Percentiles rank a stretch among this genome's conserved stretches.
These are phyloP conservation scores for Actinomortierella wolfii DNA, from an alignment of 371 early-diverging fungal genomes.

Conservation along the genomic window DNA sequence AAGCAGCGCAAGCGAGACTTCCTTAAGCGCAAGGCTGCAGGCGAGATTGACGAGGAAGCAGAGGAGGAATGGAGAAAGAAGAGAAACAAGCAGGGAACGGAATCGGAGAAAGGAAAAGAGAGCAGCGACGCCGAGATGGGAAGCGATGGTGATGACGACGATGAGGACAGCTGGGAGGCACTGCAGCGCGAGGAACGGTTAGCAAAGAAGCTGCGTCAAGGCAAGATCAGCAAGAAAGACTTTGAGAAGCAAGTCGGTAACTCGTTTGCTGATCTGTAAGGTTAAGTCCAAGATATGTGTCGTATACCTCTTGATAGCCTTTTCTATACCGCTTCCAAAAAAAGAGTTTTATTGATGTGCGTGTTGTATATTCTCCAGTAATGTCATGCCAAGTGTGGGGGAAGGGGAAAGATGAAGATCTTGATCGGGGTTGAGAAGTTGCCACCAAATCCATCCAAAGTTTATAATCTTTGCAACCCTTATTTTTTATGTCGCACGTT, in stretches of 20 bases:
- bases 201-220: constrained; percentile 59
- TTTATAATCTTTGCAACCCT: too few relatives aligned
- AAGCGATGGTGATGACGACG: constrained; percentile 34
- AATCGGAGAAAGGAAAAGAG: not conserved
- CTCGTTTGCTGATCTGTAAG: constrained; percentile 21
- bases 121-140: constrained; percentile 17
- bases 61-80: constrained; percentile 13
- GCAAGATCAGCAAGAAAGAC: constrained; percentile 50
- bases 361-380: too few relatives aligned
- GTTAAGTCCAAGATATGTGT: too few relatives aligned
- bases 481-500: too few relatives aligned
- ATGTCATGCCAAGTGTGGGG: too few relatives aligned
- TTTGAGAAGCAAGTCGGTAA: constrained; percentile 52
- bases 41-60: constrained; percentile 22
- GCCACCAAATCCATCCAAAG: too few relatives aligned
- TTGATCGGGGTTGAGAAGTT: too few relatives aligned
- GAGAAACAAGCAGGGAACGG: constrained; percentile 22
- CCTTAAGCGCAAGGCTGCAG: constrained; percentile 50
- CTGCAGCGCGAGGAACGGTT: constrained; percentile 55
- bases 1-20: constrained; percentile 65
- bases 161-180: constrained; percentile 54
- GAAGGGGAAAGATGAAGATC: too few relatives aligned
- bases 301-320: too few relatives aligned
- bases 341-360: too few relatives aligned
- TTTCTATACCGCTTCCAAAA: too few relatives aligned